Percentiles rank a stretch among this genome's conserved stretches.
These are phyloP conservation scores for Oryza longistaminata DNA, from an alignment of 176 grass and related monocot genomes.

Conservation along the genomic window DNA sequence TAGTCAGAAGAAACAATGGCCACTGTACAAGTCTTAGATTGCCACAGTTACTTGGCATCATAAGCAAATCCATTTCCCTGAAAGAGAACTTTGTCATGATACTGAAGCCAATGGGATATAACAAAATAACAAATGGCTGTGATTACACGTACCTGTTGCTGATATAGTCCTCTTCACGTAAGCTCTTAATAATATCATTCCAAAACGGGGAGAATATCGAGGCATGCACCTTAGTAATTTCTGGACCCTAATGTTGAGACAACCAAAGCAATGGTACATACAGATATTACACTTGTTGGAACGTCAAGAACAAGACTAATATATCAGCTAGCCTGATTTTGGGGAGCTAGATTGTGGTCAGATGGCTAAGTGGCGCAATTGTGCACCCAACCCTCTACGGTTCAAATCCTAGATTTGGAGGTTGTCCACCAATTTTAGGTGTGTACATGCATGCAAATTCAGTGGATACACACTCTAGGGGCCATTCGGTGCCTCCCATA, in stretches of 20 bases:
- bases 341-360: not conserved
- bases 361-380: not conserved
- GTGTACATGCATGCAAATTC: not conserved
- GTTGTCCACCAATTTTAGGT: not conserved
- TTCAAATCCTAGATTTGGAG: not conserved
- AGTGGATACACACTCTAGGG: not conserved
- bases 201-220: constrained; percentile 92
- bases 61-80: constrained; percentile 98
- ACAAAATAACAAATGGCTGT: not conserved
- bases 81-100: constrained; percentile 33
- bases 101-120: constrained; percentile 18
- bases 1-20: constrained; percentile 96
- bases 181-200: constrained; percentile 99
- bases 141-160: constrained; percentile 61
- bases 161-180: constrained; percentile 95
- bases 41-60: constrained; percentile 94
- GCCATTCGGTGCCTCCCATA: not conserved
- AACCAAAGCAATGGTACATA: not conserved
- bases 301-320: not conserved
- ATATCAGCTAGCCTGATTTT: not conserved
- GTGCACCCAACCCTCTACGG: not conserved
- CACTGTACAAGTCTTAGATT: constrained; percentile 83
- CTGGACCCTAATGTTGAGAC: constrained; percentile 54
- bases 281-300: not conserved
- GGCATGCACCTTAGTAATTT: constrained; percentile 64